Base-by-base conservation (phyloP, 1,284 basidiomycete species). In the Marasmius fiardii region DNA sequence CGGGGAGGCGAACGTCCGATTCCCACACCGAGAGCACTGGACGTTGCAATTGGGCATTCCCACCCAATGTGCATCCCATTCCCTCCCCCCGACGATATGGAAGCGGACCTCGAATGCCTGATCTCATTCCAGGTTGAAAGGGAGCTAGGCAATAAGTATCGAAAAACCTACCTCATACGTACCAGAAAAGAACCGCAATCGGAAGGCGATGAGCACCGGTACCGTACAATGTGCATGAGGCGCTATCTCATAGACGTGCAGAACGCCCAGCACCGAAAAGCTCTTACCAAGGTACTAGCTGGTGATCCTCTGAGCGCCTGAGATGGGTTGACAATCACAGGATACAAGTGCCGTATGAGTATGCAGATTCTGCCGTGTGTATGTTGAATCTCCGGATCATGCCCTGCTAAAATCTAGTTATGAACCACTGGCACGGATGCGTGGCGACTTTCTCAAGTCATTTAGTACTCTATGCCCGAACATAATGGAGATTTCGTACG, bases 141-240 rank as follows among this genome's bases (percentile, higher is more conserved):
- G 58, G 55, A 67, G 68, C 43, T 67, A 63, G 0, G 66, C 62
- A 24, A 26, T 7, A 47, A 16, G 26, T 21, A 26, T 26, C 20
- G 48, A 10, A 51, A 51, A n/a, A 51, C 48, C 4, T 51, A 51
- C 48, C 11, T 51, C 12, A 24, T 51, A 23, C 33, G 18, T 12
- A 14, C 14, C 26, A 28, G 48, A 51, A 28, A 37, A 18, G 48
- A 51, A 18, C 48, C 48, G 4, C 24, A 23, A 23, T 16, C 11
- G 5, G 24, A 31, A 18, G 48, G 48, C 4, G 31, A 24, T 12
- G 31, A 31, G 11, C n/a, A 31, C 33, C 24, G 14, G 11, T 33
- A 51, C 26, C 28, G 20, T 8, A 33, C 48, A 4, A 31, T 31
- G 48, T 51, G 48, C 33, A 51, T 51, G 48, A 11, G 48, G 10